Evolutionary conservation across 192 early-diverging fungal genomes (phyloP).

Genomic region (Umbelopsis vinacea): DNA sequence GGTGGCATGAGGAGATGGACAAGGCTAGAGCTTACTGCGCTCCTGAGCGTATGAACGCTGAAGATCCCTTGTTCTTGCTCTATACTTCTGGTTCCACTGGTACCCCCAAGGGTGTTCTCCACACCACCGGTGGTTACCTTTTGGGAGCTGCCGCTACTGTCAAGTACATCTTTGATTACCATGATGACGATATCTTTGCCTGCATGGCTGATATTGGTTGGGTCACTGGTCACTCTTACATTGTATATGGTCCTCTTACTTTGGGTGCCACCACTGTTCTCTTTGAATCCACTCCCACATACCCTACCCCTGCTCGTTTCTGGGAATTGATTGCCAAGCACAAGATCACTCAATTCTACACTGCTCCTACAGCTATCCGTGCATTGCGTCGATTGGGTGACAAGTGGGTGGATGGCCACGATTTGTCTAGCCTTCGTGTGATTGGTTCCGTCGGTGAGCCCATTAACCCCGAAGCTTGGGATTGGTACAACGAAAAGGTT

Average conservation of each 20-base stretch:
- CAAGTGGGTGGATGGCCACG: constrained; percentile 73
- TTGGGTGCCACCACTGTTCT: constrained; percentile 90
- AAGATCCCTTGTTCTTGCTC: constrained; percentile 95
- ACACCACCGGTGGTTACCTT: constrained; percentile 95
- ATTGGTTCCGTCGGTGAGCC: constrained; percentile 97
- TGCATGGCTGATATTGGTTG: constrained; percentile 97
- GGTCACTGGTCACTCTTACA: constrained; percentile 89
- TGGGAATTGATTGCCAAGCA: constrained; percentile 87
- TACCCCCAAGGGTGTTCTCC: constrained; percentile 91
- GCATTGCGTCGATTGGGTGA: constrained; percentile 90
- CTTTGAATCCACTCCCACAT: constrained; percentile 95
- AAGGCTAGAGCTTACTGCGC: constrained; percentile 89
- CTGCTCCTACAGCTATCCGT: constrained; percentile 96
- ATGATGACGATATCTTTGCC: constrained; percentile 85
- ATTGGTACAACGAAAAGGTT: constrained; percentile 94
- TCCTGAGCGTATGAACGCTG: constrained; percentile 80
- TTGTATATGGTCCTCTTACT: constrained; percentile 89
- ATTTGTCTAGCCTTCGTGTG: constrained; percentile 83
- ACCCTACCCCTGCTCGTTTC: constrained; percentile 81
- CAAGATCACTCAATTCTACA: constrained; percentile 97
- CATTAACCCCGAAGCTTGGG: constrained; percentile 97
- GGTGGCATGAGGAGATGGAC: constrained; percentile 92
- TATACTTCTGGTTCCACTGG: constrained; percentile 94
- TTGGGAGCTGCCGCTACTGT: constrained; percentile 83
- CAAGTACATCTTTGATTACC: constrained; percentile 96